phyloP scores from a whole-genome alignment of 805 yeast species.

The Myxozyma neglecta region DNA sequence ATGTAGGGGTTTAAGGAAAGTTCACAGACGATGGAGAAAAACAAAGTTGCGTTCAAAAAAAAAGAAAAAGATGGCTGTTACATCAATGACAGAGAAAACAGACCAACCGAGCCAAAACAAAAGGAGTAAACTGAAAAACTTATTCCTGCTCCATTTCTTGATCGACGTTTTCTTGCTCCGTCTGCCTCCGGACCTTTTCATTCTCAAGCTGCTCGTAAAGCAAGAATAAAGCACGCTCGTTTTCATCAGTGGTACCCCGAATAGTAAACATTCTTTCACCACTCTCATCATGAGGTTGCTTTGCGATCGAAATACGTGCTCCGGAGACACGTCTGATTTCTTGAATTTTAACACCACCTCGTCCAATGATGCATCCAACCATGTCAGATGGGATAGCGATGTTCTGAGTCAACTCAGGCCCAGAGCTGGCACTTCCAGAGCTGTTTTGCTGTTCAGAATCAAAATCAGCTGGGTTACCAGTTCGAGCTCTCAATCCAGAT shows the following conservation, averaged over 20 bases:
- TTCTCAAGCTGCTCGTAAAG: constrained; percentile 59
- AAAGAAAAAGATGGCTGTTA: neutral
- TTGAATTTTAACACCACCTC: constrained; percentile 80
- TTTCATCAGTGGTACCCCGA: constrained; percentile 56
- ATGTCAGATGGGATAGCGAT: constrained; percentile 66
- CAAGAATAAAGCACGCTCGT: constrained; percentile 57
- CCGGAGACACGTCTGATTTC: constrained; percentile 78
- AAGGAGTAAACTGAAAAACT: neutral
- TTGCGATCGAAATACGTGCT: constrained; percentile 73
- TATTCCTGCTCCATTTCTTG: constrained; percentile 11
- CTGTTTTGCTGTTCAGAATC: neutral
- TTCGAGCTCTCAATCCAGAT: constrained; percentile 19
- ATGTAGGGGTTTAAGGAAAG: neutral
- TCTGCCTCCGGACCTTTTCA: constrained; percentile 49
- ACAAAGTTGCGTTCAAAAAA: neutral
- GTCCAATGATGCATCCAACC: constrained; percentile 89
- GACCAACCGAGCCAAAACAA: neutral
- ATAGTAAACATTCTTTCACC: constrained; percentile 71
- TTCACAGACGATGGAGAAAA: neutral
- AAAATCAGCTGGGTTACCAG: constrained; percentile 30
- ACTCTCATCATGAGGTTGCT: constrained; percentile 59
- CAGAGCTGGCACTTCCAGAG: constrained; percentile 10
- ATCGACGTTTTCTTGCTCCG: constrained; percentile 27
- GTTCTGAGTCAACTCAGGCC: constrained; percentile 38
- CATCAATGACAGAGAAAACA: neutral